phyloP scores from a whole-genome alignment of 2,329 filamentous ascomycete species.

The Diaporthe eres region DNA sequence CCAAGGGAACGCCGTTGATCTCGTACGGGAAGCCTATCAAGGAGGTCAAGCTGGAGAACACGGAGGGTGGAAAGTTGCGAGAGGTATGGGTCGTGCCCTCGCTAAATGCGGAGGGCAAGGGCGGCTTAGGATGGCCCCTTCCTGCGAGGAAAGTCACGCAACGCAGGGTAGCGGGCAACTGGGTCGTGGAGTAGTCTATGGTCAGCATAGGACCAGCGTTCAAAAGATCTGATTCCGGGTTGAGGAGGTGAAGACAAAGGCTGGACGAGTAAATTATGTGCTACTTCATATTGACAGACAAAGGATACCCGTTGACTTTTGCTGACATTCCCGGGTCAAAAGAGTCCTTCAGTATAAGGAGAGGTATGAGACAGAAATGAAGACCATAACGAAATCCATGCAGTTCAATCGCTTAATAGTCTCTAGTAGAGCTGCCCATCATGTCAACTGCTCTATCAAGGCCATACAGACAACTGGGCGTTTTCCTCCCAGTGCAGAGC shows the following conservation, averaged over 20 bases:
- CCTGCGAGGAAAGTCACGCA: slow-evolving; percentile 89
- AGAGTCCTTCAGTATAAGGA: not conserved
- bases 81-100: slow-evolving; percentile 89
- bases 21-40: slow-evolving; percentile 93
- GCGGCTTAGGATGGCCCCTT: slow-evolving; percentile 84
- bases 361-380: not conserved
- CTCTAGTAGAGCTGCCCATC: not conserved
- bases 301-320: not conserved
- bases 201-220: not conserved
- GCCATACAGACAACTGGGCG: not conserved
- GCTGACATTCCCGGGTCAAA: not conserved
- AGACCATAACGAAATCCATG: too few relatives aligned
- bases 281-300: not conserved
- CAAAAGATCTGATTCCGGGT: not conserved
- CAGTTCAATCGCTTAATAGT: not conserved
- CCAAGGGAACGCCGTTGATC: slow-evolving; percentile 87
- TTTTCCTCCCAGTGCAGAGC: slow-evolving; percentile 1
- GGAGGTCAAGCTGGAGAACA: slow-evolving; percentile 69
- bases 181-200: slow-evolving; percentile 73
- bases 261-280: not conserved
- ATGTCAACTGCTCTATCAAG: not conserved
- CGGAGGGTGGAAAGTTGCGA: slow-evolving; percentile 61
- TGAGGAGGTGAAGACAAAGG: not conserved
- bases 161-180: slow-evolving; percentile 78
- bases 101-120: slow-evolving; percentile 76